Evolutionary conservation across 2,329 filamentous ascomycete genomes (phyloP).

Genomic region (Stachybotrys elegans): DNA sequence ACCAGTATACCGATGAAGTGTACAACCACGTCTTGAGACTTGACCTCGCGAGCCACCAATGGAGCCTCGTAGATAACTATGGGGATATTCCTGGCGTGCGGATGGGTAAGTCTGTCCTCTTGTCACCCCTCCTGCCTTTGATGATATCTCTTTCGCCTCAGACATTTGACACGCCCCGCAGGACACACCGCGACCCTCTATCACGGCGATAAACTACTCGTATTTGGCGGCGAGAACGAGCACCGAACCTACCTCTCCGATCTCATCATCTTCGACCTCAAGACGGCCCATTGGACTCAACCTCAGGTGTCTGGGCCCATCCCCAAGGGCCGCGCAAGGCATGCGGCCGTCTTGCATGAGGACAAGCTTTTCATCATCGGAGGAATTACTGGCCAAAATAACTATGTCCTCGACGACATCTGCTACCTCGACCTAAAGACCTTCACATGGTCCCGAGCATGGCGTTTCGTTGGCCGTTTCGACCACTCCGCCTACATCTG

Average conservation of each 20-base stretch:
- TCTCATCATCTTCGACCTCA: conserved; percentile 91
- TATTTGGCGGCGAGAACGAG: conserved; percentile 97
- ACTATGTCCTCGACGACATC: conserved; percentile 89
- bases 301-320: conserved; percentile 79
- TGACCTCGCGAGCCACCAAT: conserved; percentile 82
- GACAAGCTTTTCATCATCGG: conserved; percentile 95
- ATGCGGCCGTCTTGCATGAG: conserved; percentile 90
- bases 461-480: conserved; percentile 92
- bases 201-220: conserved; percentile 88
- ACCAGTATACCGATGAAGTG: conserved; percentile 97
- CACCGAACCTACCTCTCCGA: conserved; percentile 94
- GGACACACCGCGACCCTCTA: conserved; percentile 94
- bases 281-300: conserved; percentile 92
- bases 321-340: conserved; percentile 84
- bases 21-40: conserved; percentile 95
- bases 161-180: too few species aligned
- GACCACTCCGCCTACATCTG: conserved; percentile 95
- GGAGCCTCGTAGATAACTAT: conserved; percentile 97
- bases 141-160: too few species aligned
- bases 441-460: conserved; percentile 93
- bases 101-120: conserved; percentile 73
- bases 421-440: conserved; percentile 96
- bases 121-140: too few species aligned
- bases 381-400: conserved; percentile 91
- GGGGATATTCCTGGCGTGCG: conserved; percentile 94